Percentiles rank a stretch among this genome's conserved stretches.
Conservation (phyloP, 2,329 filamentous ascomycete species). For the Epichloe aotearoae region DNA sequence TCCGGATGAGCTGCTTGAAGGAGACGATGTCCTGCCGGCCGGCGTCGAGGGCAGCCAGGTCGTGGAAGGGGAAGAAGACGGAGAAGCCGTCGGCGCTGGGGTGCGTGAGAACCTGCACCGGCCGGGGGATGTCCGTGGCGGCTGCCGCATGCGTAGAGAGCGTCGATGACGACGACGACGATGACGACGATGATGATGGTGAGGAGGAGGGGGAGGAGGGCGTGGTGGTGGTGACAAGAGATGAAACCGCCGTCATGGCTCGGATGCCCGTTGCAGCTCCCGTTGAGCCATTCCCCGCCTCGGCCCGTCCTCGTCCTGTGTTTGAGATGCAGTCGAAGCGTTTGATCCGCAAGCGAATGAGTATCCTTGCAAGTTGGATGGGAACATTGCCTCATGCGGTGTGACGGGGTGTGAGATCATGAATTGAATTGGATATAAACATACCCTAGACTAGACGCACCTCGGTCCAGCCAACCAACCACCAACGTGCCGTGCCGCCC, state of each 20-base stretch:
- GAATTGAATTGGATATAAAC: no score
- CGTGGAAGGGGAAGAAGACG: conserved; percentile 25
- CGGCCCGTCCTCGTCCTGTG: no score
- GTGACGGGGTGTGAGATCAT: no score
- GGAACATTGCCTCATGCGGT: no score
- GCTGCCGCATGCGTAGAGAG: no score
- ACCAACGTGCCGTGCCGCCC: no score
- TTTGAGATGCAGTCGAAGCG: background rate
- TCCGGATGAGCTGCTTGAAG: conserved; percentile 19
- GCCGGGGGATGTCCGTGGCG: conserved; percentile 8
- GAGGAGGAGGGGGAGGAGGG: background rate
- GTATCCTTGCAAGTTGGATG: no score
- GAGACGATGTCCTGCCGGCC: conserved; percentile 17
- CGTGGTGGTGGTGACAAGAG: no score
- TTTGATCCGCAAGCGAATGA: no score
- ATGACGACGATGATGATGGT: background rate
- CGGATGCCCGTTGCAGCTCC: background rate
- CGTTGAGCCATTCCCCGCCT: background rate
- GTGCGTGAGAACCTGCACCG: conserved; percentile 14
- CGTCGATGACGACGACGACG: background rate
- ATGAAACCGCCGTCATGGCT: background rate
- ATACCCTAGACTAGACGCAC: no score
- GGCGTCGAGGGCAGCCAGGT: conserved; percentile 19
- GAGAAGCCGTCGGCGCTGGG: conserved; percentile 18
- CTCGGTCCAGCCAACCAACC: no score